Evolutionary conservation across 305 asterid genomes (phyloP), one percentile per base, ranked within the genome.

Genomic region (Rubia tinctorum): DNA sequence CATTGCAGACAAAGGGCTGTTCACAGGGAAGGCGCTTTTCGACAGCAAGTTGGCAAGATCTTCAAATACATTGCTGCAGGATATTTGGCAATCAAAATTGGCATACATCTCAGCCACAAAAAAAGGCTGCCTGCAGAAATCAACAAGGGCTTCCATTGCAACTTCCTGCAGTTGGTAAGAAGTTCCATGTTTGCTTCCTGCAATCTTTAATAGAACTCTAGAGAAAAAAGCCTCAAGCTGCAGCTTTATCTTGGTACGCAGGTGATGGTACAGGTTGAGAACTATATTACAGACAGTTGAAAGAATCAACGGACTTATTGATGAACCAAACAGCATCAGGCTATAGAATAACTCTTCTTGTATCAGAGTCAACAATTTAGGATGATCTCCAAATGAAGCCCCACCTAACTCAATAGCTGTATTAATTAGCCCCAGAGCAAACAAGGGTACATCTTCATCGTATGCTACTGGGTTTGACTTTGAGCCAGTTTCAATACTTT

Each of bases 131-230:
- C 99, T 89, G 85, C 99, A 94, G 80, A 94, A 85, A 82, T 94
- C 99, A 75, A 92, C 90, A 79, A 94, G 88, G 75, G 96, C 91
- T 80, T 94, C 99, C 97, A 94, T 86, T 68, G 99, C 96, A 86
- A 91, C 99, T 84, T 94, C 98, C 82, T 90, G 96, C 83, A 80
- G 96, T 77, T 91, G 98, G 86, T 89, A 95, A 51, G 98, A 92
- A 80, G 93, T 89, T 64, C 96, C 96, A 80, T 88, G 84, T 82
- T 88, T 86, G 79, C 93, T 88, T 81, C 89, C 93, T 18, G 96
- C 89, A 73, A 91, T 74, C 88, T 87, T 92, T 88, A 95, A 80
- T 76, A 95, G 71, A 73, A 95, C 98, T 71, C 88, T 81, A 64
- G 96, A 86, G 77, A 95, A 78, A 74, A 95, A 95, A 70, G 94